Base-by-base conservation (phyloP, 345 rosid genomes). In the Salix arbutifolia region DNA sequence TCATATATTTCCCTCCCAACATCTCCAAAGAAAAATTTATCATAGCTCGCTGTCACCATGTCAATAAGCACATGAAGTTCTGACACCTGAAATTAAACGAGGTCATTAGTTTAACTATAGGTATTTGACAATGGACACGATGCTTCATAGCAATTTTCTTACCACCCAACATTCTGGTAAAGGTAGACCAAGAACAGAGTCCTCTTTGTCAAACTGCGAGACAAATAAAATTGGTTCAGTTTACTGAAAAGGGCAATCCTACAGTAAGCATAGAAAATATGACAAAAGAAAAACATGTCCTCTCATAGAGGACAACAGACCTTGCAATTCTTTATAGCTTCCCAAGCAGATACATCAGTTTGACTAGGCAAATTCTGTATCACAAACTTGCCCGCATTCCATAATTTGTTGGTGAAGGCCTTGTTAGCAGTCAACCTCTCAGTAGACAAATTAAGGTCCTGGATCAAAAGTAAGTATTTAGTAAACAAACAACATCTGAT, bases 301-400 rank as follows among this genome's bases (percentile, higher is more conserved):
- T 52, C 44, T 68, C 25, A 35, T 44, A 69, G 42, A 65, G 60
- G 14, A 53, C 28, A 64, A 84, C 79, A 81, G 76, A 95, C 98
- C 98, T 90, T 83, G 80, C 79, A 75, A 50, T 87, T 88, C 80
- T 83, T 81, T 65, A 93, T 71, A 77, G 80, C 80, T 80, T 90
- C 94, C 99, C 97, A 95, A 73, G 90, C 87, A 83, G 92, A 85
- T 67, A 26, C 73, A 80, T 95, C 91, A 77, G 80, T 87, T 72
- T 78, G 89, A 87, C 84, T 81, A 13, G 99, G 97, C 79, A 95
- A 81, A 86, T 90, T 91, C 83, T 93, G 97, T 82, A 95, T 78
- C 73, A 93, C 85, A 84, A 93, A 95, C 89, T 95, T 95, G 77
- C 99, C 97, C 80, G 99, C 99, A 89, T 95, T 95, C 99, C 99